Evolutionary conservation across 176 grass and related monocot species (phyloP).

Genomic region (Ampelocalamus luodianensis): DNA sequence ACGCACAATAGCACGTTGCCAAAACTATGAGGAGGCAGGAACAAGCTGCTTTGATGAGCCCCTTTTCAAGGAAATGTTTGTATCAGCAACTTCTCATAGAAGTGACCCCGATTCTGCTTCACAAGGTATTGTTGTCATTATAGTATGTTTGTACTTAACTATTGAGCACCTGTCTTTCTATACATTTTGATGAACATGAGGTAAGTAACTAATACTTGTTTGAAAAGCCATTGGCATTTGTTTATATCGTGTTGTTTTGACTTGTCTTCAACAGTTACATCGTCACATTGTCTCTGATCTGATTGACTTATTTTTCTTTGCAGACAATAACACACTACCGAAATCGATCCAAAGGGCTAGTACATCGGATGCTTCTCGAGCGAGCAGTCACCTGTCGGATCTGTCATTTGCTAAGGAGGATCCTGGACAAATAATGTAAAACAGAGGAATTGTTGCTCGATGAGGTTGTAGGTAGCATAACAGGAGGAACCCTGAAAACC

Average conservation of each 20-base stretch:
- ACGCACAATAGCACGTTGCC: constrained; percentile 54
- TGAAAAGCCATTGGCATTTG: background rate
- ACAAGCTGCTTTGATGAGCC: constrained; percentile 61
- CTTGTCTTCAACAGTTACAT: background rate
- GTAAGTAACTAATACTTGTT: background rate
- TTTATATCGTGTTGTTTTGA: background rate
- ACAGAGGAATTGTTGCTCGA: constrained; percentile 86
- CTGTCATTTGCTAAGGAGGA: constrained; percentile 71
- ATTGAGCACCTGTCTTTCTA: background rate
- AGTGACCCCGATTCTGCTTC: constrained; percentile 39
- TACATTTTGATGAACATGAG: constrained; percentile 7
- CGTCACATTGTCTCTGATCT: too few species aligned
- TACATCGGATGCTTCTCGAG: constrained; percentile 49
- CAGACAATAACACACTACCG: constrained; percentile 47
- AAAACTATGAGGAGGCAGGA: constrained; percentile 55
- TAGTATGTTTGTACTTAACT: constrained; percentile 3
- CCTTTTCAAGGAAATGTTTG: constrained; percentile 69
- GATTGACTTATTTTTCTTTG: constrained; percentile 20
- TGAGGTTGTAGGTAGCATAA: constrained; percentile 77
- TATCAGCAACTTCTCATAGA: constrained; percentile 57
- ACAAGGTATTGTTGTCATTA: constrained; percentile 40
- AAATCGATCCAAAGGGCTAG: constrained; percentile 46
- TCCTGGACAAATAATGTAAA: constrained; percentile 87
- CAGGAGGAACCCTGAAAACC: constrained; percentile 56
- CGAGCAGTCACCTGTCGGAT: constrained; percentile 55